Evolutionary conservation across 352 stramenopile genomes (phyloP).

Genomic region (Phytophthora kernoviae): DNA sequence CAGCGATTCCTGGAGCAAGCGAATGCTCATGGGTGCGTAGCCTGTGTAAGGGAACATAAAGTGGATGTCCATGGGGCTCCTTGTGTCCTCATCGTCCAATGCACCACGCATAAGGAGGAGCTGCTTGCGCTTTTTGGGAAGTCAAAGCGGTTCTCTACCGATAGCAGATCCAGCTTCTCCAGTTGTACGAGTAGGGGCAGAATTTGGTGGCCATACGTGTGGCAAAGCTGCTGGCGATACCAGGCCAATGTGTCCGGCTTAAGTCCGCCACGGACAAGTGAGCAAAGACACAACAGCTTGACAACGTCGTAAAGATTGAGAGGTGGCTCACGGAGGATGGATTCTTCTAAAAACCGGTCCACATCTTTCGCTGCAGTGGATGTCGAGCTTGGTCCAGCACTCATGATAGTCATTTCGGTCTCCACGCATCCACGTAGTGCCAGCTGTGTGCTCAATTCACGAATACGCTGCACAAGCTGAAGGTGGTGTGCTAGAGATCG

Average conservation of each 20-base stretch:
- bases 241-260: conserved; percentile 60
- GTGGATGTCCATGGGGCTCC: conserved; percentile 64
- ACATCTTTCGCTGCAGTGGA: conserved; percentile 55
- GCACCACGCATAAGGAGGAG: conserved; percentile 43
- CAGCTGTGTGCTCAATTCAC: conserved; percentile 58
- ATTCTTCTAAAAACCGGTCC: conserved; percentile 73
- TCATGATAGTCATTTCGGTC: conserved; percentile 85
- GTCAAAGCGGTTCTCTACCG: conserved; percentile 63
- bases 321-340: conserved; percentile 66
- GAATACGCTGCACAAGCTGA: conserved; percentile 67
- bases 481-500: conserved; percentile 67
- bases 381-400: conserved; percentile 46
- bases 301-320: conserved; percentile 75
- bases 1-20: conserved; percentile 75
- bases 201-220: conserved; percentile 81
- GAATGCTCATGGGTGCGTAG: conserved; percentile 85
- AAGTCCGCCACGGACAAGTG: conserved; percentile 68
- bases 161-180: conserved; percentile 75
- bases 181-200: conserved; percentile 72
- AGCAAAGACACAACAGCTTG: conserved; percentile 79
- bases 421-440: conserved; percentile 71
- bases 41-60: conserved; percentile 89
- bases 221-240: conserved; percentile 79
- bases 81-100: conserved; percentile 60
- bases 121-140: conserved; percentile 58